Conservation (phyloP, 169 alveolate genomes). For the Perkinsus chesapeaki region DNA sequence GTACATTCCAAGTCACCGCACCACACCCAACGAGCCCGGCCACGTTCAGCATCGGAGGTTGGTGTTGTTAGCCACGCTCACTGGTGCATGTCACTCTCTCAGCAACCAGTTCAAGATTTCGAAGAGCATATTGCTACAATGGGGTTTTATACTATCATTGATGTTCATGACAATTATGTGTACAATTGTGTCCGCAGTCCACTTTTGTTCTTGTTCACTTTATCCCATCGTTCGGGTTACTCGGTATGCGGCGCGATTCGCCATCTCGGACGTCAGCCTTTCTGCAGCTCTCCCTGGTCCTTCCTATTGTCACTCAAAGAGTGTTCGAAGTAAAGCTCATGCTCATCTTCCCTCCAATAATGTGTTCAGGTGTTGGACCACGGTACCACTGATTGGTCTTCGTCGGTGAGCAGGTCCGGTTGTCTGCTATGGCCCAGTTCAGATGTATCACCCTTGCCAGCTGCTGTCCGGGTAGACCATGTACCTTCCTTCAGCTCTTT, state of each 20-base stretch:
- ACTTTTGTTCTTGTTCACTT: neutral
- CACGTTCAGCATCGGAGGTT: neutral
- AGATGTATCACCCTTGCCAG: neutral
- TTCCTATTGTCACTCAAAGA: neutral
- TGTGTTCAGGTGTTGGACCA: neutral
- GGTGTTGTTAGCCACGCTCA: neutral
- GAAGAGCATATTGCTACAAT: neutral
- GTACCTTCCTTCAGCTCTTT: no score
- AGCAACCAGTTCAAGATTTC: neutral
- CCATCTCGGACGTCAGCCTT: no score
- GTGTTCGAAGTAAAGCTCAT: neutral
- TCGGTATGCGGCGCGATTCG: no score
- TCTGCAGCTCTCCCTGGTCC: no score
- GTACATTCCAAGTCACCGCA: neutral
- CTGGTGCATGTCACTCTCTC: neutral
- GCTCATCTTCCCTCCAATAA: neutral
- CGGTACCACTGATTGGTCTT: neutral
- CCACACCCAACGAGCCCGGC: neutral
- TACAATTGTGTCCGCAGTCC: neutral
- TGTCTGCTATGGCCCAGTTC: neutral
- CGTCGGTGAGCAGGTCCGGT: neutral
- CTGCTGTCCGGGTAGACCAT: neutral
- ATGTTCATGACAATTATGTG: no score
- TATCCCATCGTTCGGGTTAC: neutral
- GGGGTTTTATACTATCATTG: neutral